Base-by-base conservation (phyloP, 2,329 filamentous ascomycete genomes). In the Phyllosticta citriasiana region DNA sequence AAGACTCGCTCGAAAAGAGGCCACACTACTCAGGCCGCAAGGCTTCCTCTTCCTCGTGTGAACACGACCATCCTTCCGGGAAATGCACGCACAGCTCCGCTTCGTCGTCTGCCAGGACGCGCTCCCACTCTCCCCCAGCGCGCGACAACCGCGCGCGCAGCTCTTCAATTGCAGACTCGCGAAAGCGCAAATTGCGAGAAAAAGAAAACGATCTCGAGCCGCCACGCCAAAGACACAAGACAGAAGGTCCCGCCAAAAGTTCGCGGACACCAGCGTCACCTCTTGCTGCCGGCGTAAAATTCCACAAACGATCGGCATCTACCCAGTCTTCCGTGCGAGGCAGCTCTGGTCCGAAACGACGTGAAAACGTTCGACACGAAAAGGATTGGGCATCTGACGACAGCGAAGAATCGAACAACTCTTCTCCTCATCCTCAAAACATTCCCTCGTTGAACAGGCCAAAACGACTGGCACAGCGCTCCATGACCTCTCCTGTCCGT, bases 381-480 rank as follows among this genome's bases (percentile, higher is more conserved):
- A 67, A 68, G 59, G 65, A 68, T 40, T 74, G 70, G 68, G 71
- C 70, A 2, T 72, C 55, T 2, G 56, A 58, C 7, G 56, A 62
- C 60, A 58, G 52, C 53, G 60, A 62, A 5, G 60, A 62, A 55
- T 55, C 35, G 2, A 56, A 62, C 24, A 67, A 69, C 22, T 74
- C 72, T 14, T 72, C 71, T 8, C 73, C 72, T 14, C 71, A 72
- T 24, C 71, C 68, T 22, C 69, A 57, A 67, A 69, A 69, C 57
- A 63, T 70, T 8, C 64, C 67, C 19, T 86, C 63, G 78, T 84
- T 67, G 77, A 83, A 67, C 27, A 74, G 76, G 63, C 73, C 60
- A 4, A 58, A 52, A 22, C 54, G 77, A 80, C 86, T 66, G 85
- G 89, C 57, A 81, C 88, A 62, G 82, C 85, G 67, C 86, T 76